Base-by-base conservation (phyloP, 2,329 filamentous ascomycete species). In the Ascochyta lentis region DNA sequence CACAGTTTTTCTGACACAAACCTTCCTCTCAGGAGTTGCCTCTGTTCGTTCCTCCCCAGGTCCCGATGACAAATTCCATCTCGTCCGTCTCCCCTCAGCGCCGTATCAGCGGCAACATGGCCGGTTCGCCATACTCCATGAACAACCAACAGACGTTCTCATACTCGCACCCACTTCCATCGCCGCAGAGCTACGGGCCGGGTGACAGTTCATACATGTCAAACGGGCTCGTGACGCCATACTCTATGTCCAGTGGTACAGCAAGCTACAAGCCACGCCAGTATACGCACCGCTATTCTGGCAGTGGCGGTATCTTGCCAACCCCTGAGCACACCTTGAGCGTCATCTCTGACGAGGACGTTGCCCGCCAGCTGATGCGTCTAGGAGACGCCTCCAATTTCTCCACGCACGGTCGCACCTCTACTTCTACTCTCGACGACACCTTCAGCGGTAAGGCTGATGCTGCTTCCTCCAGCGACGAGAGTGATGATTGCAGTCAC, bases 271-370 rank as follows among this genome's bases (percentile, higher is more conserved):
- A 70, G 49, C 66, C 70, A 54, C 74, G 75, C 57, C 75, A 76
- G 56, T 76, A 78, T 56, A 71, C 70, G 19, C 72, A 77, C 24
- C 76, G 79, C 54, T 73, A 77, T 41, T 78, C 77, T 44, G 72
- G 67, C 33, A 75, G 81, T 60, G 87, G 88, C 50, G 67, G 68
- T 12, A 85, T 96, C 65, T 81, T 97, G 61, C 93, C 93, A 19
- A 99, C 95, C 2, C 95, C 95, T 24, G 95, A 98, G 68, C 94
- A 94, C n/a, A 99, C 95, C 12, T 90, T 98, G 66, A 98, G 94
- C 78, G 96, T 92, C 76, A 94, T 99, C 76, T 98, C 94, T 13
- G 95, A 99, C 73, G 95, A 99, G 77, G 95, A 99, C 77, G 95
- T 98, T 59, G 95, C 95, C 54, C 89, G 97, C 72, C 95, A 98